Conservation (phyloP, 495 filamentous ascomycete genomes). For the Cercophora scortea region DNA sequence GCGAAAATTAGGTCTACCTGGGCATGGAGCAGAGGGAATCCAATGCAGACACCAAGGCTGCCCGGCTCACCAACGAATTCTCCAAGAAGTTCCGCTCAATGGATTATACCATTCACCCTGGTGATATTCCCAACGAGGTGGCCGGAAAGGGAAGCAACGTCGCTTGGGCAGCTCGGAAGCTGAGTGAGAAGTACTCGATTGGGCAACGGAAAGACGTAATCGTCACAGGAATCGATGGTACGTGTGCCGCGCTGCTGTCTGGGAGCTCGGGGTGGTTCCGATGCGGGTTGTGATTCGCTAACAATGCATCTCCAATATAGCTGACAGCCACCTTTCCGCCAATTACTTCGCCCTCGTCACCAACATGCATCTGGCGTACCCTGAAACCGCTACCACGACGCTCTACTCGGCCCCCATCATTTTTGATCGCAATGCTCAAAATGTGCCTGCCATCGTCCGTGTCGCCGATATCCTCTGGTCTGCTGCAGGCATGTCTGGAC, state of each 20-base stretch:
- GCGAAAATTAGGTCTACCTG: constrained; percentile 50
- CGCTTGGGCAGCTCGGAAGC: constrained; percentile 55
- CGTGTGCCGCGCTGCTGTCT: constrained; percentile 14
- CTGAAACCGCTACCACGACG: constrained; percentile 47
- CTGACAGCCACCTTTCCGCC: constrained; percentile 58
- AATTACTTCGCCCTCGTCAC: constrained; percentile 58
- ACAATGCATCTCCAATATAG: constrained; percentile 32
- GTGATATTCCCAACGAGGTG: constrained; percentile 52
- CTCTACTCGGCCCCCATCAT: constrained; percentile 63
- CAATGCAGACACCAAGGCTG: constrained; percentile 45
- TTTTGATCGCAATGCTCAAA: constrained; percentile 63
- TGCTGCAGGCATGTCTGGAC: constrained; percentile 57
- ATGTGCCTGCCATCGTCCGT: constrained; percentile 56
- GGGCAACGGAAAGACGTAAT: constrained; percentile 49
- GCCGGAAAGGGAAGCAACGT: constrained; percentile 64
- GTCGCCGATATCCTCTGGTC: constrained; percentile 62
- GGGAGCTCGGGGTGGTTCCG: neutral
- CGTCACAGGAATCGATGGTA: constrained; percentile 64
- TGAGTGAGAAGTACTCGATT: constrained; percentile 47
- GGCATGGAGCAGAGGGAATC: constrained; percentile 62
- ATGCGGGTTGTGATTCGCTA: constrained; percentile 18
- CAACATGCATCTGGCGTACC: constrained; percentile 46
- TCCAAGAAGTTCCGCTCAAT: constrained; percentile 53
- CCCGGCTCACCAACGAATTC: constrained; percentile 44
- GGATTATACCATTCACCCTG: constrained; percentile 53